Base-by-base conservation (phyloP, 108 stramenopile genomes). In the Phaeodactylum tricornutum region DNA sequence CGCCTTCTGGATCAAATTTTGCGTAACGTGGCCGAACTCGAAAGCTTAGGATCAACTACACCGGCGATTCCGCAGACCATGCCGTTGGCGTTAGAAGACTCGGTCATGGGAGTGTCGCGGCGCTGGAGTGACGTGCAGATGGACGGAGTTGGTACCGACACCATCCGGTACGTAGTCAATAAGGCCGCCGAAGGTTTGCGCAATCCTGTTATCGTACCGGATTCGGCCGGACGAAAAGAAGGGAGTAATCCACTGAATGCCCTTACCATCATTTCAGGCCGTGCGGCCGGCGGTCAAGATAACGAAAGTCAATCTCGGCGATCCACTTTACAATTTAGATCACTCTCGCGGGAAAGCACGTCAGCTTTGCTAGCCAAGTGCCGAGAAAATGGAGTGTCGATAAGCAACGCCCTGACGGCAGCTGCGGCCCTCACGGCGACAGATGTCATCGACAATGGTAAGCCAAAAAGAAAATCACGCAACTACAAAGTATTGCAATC, bases 401-500 rank as follows among this genome's bases (percentile, higher is more conserved):
- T 91, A n/a, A 75, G 78, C 24, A 86, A 86, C 48, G 81, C 79
- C 11, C 71, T 91, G 2, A 68, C 77, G 38, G 88, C 88, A 7
- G 84, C 84, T 7, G 40, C 70, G 32, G 78, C 81, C 20, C 22
- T 91, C 46, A 74, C 77, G 9, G 61, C 84, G 1, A 68, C 74
- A n/a, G 82, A 91, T 50, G 86, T 91, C 47, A 74, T 91, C 31
- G 74, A 72, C 12, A 51, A 66, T 40, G 43, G 28, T 8, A 23
- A 23, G 11, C 33, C 35, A 12, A 44, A 44, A 6, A 34, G 12
- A 12, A 77, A 72, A 48, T 45, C 53, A 35, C 67, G 88, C 24
- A 85, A 82, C 51, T 85, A 87, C 77, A 92, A 92, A 58, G 65
- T 92, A 3, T 59, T 92, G 23, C 85, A 92, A 68, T 82, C 80